Base-by-base conservation (phyloP, 352 stramenopile genomes). In the Pythium myriotylum region DNA sequence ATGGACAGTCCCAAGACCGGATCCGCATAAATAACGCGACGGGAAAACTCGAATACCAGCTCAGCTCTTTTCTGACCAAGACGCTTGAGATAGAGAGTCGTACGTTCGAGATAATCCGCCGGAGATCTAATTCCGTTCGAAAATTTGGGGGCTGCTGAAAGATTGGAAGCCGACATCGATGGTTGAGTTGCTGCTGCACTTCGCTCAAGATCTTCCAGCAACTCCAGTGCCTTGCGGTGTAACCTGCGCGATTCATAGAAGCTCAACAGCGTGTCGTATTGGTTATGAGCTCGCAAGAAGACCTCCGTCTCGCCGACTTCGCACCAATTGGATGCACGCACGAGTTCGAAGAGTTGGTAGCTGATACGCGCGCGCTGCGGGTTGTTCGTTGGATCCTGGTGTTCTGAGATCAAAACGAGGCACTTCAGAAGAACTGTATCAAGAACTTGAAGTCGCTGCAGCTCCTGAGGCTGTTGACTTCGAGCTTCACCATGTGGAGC, bases 351-450 rank as follows among this genome's bases (percentile, higher is more conserved):
- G 16, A 94, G 68, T 43, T 75, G 68, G 39, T 65, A 73, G 39
- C 79, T 76, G 1, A 76, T 72, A 19, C 59, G 54, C 19, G 67
- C 40, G 46, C 57, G 53, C 53, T 86, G 72, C 0, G 59, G 22
- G 49, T 78, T 57, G 3, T 32, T 43, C 10, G 53, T 20, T 20
- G 48, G 53, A 14, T 51, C 39, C 3, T 43, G 29, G 24, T 81
- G 77, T 57, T 89, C 76, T 13, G 73, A 66, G 29, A 90, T 72
- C 22, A 92, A 58, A 17, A 91, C 84, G n/a, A 92, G 72, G 50
- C 81, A 88, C 66, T 95, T 95, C 27, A 95, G 68, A 2, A 93
- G 57, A 42, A 95, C 87, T 2, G 86, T 93, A 56, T 95, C 86
- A 23, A 92, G 77, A 13, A 93, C 46, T 35, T 86, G 76, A 23